Base-by-base conservation (phyloP, 495 filamentous ascomycete species). In the Xylaria palmicola region DNA sequence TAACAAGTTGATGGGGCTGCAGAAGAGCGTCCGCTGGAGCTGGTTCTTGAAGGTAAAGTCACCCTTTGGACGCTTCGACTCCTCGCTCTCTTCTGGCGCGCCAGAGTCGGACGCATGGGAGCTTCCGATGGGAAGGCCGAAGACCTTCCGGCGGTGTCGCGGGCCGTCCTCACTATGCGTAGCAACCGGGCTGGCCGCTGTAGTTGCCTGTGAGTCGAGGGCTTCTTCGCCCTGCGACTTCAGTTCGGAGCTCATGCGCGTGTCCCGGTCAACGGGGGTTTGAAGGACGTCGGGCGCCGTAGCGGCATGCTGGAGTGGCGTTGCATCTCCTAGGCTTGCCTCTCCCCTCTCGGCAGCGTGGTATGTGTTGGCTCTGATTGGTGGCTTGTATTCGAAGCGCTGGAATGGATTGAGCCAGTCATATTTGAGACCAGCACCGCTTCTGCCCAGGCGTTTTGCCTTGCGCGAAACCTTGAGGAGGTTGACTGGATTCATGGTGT, bases 1-100 rank as follows among this genome's bases (percentile, higher is more conserved):
- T 13, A 97, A 73, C 12, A 96, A 62, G 68, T 97, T 97, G 67
- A 96, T 88, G 84, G 89, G 93, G 1, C 89, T 92, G 63, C 85
- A 85, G 64, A 95, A 82, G 4, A 96, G 52, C 0, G 88, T 90
- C 9, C 85, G 83, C 47, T 79, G 82, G 36, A 94, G 63, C 71
- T 95, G 91, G 60, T 87, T 85, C 44, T 74, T 74, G n/a, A 87
- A 64, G 0, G 89, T 93, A 59, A 86, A 91, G 13, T 81, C 72
- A 6, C 36, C 44, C 43, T 71, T 70, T 45, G 78, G 82, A 17
- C 73, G 71, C 47, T 76, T 73, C 17, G 74, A 41, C 55, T 77
- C 41, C 52, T 62, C 45, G 60, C 71, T 34, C 70, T 72, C 56
- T 79, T 75, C 53, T 75, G 56, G 54, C 73, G 65, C 48, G 70